Conservation (phyloP, 139 green algal species). For the Spirogloea muscicola region DNA sequence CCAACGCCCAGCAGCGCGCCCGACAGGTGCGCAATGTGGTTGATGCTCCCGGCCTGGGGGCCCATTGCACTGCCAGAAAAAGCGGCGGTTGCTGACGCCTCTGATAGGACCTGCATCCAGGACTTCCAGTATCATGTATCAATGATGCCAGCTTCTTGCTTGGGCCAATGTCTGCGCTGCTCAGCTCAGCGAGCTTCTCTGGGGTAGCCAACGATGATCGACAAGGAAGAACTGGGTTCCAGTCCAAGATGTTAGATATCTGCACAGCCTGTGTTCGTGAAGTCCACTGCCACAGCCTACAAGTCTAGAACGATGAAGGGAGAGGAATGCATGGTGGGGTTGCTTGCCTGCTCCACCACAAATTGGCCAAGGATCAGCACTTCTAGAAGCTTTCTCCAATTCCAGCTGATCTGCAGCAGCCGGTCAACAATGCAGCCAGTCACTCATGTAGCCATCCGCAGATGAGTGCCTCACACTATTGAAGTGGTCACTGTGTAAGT, state of each 20-base stretch:
- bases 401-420: conserved; percentile 54
- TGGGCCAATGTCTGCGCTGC: no score
- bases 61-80: neutral
- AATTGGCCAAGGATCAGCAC: conserved; percentile 75
- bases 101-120: conserved; percentile 46
- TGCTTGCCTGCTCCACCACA: conserved; percentile 67
- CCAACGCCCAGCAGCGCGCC: conserved; percentile 28
- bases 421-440: no score
- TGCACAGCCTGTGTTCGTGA: neutral
- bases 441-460: no score
- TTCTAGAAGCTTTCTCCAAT: conserved; percentile 69
- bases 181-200: neutral
- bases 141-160: neutral
- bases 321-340: neutral
- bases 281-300: neutral
- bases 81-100: conserved; percentile 11
- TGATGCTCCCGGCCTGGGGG: conserved; percentile 24
- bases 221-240: neutral
- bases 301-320: neutral
- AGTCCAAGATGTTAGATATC: neutral
- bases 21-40: conserved; percentile 38
- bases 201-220: neutral
- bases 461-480: no score
- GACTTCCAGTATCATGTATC: neutral
- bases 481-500: no score